These are phyloP conservation scores for Talaromyces funiculosus DNA, from an alignment of 2,329 filamentous ascomycete genomes.

Conservation along the genomic window DNA sequence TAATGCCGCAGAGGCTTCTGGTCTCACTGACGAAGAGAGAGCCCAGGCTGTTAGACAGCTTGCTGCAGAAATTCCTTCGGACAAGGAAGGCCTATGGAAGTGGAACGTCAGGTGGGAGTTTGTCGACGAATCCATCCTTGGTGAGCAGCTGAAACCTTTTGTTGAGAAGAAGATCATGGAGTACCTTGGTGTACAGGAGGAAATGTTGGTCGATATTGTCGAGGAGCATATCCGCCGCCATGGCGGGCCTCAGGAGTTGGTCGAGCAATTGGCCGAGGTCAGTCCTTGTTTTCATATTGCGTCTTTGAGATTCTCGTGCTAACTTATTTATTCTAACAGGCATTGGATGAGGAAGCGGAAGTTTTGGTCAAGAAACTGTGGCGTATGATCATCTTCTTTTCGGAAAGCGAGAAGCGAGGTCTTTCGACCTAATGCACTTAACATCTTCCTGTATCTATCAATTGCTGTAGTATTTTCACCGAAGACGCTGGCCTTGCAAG, in stretches of 20 bases:
- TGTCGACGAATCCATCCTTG: constrained; percentile 73
- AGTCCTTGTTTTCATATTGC: constrained; percentile 33
- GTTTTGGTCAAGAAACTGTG: constrained; percentile 93
- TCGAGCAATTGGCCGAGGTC: constrained; percentile 78
- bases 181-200: constrained; percentile 91
- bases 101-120: constrained; percentile 92
- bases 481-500: neutral
- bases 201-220: constrained; percentile 88
- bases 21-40: constrained; percentile 80
- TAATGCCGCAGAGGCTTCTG: constrained; percentile 57
- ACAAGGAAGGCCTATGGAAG: constrained; percentile 81
- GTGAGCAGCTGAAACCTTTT: constrained; percentile 84
- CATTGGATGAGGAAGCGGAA: constrained; percentile 90
- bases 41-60: constrained; percentile 74
- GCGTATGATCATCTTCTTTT: constrained; percentile 98
- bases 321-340: constrained; percentile 49
- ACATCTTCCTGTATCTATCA: neutral
- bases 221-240: constrained; percentile 77
- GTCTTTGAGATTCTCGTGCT: constrained; percentile 21
- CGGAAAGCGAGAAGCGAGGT: constrained; percentile 86
- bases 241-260: constrained; percentile 69
- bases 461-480: neutral
- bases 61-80: constrained; percentile 82
- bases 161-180: constrained; percentile 98
- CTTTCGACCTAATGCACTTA: constrained; percentile 46